Evolutionary conservation across 345 rosid genomes (phyloP), one percentile per base, ranked within the genome.

Genomic region (Rhodamnia argentea): DNA sequence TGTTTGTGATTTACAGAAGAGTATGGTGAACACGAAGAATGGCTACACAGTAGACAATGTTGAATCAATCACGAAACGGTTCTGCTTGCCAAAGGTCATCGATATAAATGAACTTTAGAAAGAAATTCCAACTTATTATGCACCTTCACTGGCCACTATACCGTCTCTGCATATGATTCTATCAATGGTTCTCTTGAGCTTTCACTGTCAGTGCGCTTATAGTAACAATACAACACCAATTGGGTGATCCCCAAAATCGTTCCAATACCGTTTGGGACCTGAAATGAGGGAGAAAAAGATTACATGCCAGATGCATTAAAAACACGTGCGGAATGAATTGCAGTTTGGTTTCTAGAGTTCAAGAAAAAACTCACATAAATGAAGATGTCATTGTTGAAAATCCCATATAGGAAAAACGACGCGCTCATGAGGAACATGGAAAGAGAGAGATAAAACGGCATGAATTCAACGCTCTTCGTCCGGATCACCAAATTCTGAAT

Each of bases 191-290:
- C 98, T 52, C 83, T 90, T 37, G 89, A 88, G 84, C 87, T 92
- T 62, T 87, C 91, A 29, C 52, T 6, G 16, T 92, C 91, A 29
- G 60, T 87, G 50, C 40, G 86, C 81, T 90, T 92, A 85, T 90
- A 95, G 91, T 94, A 84, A 86, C 86, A 93, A 89, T 94, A 95
- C 90, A 96, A 91, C 13, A 26, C 86, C 86, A 96, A 88, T 86
- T 95, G 99, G 42, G 92, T 90, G 84, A 93, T 89, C 82, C 98
- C 98, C 92, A 96, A 87, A 88, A 94, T 37, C 26, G 95, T 87
- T 85, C 99, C 99, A 29, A 96, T 91, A 29, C 97, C 97, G 84
- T 96, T 96, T 47, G 99, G 99, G 70, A 91, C 89, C 99, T 96
- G 97, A 88, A 86, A 84, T 60, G 9, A 70, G 26, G 18, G 87